Evolutionary conservation across 2,329 filamentous ascomycete genomes (phyloP).

Genomic region (Plectosphaerella sp.): DNA sequence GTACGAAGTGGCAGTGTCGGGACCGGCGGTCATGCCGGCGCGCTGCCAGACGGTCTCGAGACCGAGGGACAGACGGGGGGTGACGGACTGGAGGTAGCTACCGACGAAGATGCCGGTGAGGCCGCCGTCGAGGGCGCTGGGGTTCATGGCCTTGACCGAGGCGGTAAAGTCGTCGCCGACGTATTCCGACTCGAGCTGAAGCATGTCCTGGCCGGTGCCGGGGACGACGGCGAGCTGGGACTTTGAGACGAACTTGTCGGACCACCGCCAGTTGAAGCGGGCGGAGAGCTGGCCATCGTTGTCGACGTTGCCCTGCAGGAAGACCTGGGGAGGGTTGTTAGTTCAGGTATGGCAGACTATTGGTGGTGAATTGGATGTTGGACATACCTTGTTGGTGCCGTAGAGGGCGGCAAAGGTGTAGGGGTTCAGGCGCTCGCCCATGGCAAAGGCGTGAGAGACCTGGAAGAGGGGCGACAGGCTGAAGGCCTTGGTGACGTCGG

Average conservation of each 20-base stretch:
- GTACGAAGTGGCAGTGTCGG: conserved; percentile 89
- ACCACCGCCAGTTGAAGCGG: conserved; percentile 92
- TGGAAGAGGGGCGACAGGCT: conserved; percentile 93
- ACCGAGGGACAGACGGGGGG: conserved; percentile 79
- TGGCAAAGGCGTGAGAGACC: conserved; percentile 92
- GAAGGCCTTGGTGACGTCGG: conserved; percentile 95
- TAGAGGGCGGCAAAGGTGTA: conserved; percentile 95
- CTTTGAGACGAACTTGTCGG: conserved; percentile 75
- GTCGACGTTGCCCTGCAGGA: conserved; percentile 92
- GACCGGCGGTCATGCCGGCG: conserved; percentile 74
- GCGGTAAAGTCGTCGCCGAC: conserved; percentile 89
- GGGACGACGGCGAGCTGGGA: conserved; percentile 80
- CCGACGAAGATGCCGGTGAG: conserved; percentile 94
- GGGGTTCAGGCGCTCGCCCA: conserved; percentile 88
- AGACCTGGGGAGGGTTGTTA: conserved; percentile 55
- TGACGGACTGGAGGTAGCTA: conserved; percentile 91
- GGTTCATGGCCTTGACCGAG: conserved; percentile 90
- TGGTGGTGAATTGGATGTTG: too few species aligned
- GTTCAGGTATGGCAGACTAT: too few species aligned
- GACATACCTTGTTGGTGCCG: conserved; percentile 81
- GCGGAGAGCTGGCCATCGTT: conserved; percentile 85
- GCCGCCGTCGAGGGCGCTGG: conserved; percentile 87
- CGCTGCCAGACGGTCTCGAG: conserved; percentile 94
- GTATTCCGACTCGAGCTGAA: conserved; percentile 95
- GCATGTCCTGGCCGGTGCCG: conserved; percentile 74